Percentiles rank a stretch among this genome's conserved stretches.
Evolutionary conservation across 257 asterid species (phyloP).

Genomic region (Penstemon newberryi): DNA sequence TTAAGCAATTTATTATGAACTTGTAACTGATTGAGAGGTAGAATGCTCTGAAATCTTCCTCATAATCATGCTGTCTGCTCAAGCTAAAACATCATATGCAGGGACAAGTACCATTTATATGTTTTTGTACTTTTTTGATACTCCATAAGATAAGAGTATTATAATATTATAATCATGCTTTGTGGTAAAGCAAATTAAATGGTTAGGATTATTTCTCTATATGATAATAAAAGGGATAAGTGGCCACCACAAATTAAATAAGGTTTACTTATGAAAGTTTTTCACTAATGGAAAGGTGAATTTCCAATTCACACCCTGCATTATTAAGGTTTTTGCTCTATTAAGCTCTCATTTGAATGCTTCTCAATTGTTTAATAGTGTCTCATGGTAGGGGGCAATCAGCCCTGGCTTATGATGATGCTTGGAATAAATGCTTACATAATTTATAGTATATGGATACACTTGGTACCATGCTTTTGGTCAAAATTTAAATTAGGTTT

Average conservation of each 20-base stretch:
- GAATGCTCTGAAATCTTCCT: constrained; percentile 19
- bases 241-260: no score
- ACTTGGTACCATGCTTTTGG: constrained; percentile 42
- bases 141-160: constrained; percentile 23
- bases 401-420: constrained; percentile 40
- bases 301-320: no score
- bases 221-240: not conserved
- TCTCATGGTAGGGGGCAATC: constrained; percentile 46
- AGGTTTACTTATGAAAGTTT: no score
- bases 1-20: constrained; percentile 8
- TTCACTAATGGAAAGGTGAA: no score
- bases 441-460: constrained; percentile 18
- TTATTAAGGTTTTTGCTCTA: no score
- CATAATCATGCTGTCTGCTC: constrained; percentile 28
- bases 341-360: not conserved
- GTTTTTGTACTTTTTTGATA: not conserved
- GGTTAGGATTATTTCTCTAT: constrained; percentile 17
- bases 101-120: constrained; percentile 1
- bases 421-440: constrained; percentile 15
- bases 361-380: constrained; percentile 34
- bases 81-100: constrained; percentile 28
- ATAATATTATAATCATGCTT: constrained; percentile 22
- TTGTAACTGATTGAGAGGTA: constrained; percentile 2
- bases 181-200: constrained; percentile 22
- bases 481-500: constrained; percentile 40